Conservation (phyloP, 495 filamentous ascomycete genomes). For the Diplogelasinospora grovesii region DNA sequence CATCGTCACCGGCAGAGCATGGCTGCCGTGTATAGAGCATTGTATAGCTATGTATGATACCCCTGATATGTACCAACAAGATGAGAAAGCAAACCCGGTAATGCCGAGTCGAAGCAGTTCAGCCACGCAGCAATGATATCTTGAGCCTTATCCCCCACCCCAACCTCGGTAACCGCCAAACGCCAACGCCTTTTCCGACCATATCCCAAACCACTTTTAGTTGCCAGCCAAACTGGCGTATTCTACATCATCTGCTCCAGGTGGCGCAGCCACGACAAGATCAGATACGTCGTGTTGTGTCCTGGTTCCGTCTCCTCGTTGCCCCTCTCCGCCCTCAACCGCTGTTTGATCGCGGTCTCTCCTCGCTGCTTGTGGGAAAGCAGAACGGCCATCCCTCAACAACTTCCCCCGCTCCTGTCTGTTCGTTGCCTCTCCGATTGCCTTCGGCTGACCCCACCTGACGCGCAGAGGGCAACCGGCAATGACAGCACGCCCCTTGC, state of each 20-base stretch:
- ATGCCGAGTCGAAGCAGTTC: conserved; percentile 11
- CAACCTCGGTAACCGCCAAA: conserved; percentile 24
- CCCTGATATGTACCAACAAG: conserved; percentile 21
- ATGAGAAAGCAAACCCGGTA: conserved; percentile 2
- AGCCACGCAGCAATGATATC: conserved; percentile 10
- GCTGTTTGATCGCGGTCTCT: conserved; percentile 27
- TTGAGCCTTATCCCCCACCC: conserved; percentile 15
- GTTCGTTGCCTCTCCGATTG: conserved; percentile 83
- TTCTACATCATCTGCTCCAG: conserved; percentile 70
- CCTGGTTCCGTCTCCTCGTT: conserved; percentile 10
- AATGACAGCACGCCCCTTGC: conserved; percentile 79
- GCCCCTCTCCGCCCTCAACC: conserved; percentile 24
- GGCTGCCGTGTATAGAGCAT: conserved; percentile 19
- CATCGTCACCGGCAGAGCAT: conserved; percentile 12
- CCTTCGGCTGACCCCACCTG: conserved; percentile 86
- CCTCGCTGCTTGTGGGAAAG: conserved; percentile 35
- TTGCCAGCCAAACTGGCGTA: conserved; percentile 85
- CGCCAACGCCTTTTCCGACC: conserved; percentile 30
- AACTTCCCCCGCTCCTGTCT: conserved; percentile 69
- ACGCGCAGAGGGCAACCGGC: conserved; percentile 80
- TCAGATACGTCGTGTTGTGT: conserved; percentile 39
- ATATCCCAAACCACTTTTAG: conserved; percentile 27
- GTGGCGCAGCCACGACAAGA: conserved; percentile 66
- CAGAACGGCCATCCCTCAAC: conserved; percentile 62
- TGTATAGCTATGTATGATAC: conserved; percentile 29